Conservation (phyloP, 2,329 filamentous ascomycete species). For the Penicillium decumbens region DNA sequence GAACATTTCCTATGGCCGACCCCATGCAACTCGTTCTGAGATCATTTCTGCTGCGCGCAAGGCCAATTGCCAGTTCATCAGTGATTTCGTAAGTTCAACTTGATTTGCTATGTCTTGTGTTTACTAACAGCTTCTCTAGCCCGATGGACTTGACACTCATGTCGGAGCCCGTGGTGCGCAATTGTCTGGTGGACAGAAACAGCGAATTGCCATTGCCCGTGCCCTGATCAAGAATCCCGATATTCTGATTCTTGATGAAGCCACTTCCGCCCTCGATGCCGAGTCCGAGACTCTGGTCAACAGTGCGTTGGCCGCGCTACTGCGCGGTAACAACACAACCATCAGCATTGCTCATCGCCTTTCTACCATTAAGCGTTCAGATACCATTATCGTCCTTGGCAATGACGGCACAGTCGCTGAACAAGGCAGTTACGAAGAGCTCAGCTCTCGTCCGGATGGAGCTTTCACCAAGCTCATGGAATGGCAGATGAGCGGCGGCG, state of each 20-base stretch:
- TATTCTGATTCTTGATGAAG: slow-evolving; percentile 93
- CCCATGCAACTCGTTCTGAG: slow-evolving; percentile 69
- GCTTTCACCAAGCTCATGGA: slow-evolving; percentile 97
- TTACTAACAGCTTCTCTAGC: slow-evolving; percentile 43
- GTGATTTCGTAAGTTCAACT: slow-evolving; percentile 65
- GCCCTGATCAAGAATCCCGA: slow-evolving; percentile 93
- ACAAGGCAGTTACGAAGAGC: slow-evolving; percentile 73
- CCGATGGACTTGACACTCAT: slow-evolving; percentile 88
- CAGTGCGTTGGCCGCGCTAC: slow-evolving; percentile 72
- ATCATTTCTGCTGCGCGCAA: slow-evolving; percentile 82
- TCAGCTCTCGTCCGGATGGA: slow-evolving; percentile 68
- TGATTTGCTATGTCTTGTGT: not conserved
- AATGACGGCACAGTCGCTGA: slow-evolving; percentile 85
- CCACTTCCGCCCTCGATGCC: slow-evolving; percentile 90
- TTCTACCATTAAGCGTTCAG: slow-evolving; percentile 92
- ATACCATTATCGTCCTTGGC: slow-evolving; percentile 87
- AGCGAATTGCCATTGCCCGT: slow-evolving; percentile 93
- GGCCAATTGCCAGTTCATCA: slow-evolving; percentile 95
- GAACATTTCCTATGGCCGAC: slow-evolving; percentile 89
- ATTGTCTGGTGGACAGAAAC: slow-evolving; percentile 93
- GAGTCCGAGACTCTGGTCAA: slow-evolving; percentile 97
- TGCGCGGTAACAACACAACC: slow-evolving; percentile 86
- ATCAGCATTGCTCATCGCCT: slow-evolving; percentile 96
- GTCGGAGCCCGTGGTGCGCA: slow-evolving; percentile 90
- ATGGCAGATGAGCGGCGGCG: slow-evolving; percentile 92